These are phyloP conservation scores for Mucor lusitanicus DNA, from an alignment of 371 early-diverging fungal species.

Conservation along the genomic window DNA sequence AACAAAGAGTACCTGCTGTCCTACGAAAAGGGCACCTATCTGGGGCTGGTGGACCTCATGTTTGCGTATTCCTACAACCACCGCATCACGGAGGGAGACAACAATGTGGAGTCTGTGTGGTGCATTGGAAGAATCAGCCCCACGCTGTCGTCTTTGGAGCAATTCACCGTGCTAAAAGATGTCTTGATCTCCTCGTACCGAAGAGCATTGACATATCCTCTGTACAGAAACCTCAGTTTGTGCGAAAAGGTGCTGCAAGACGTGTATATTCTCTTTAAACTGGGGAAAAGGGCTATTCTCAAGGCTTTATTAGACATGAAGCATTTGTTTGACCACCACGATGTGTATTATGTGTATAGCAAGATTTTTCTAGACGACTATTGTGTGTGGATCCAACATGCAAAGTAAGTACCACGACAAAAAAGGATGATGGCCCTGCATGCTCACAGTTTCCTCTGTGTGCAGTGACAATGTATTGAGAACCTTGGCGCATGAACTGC, in stretches of 20 bases:
- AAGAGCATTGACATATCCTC: slow-evolving; percentile 83
- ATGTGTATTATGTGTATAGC: slow-evolving; percentile 83
- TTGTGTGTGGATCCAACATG: slow-evolving; percentile 93
- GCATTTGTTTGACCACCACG: slow-evolving; percentile 81
- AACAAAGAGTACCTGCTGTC: slow-evolving; percentile 74
- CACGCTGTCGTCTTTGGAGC: slow-evolving; percentile 79
- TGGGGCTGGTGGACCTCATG: slow-evolving; percentile 88
- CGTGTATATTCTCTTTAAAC: slow-evolving; percentile 77
- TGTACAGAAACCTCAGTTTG: slow-evolving; percentile 80
- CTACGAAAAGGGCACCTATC: slow-evolving; percentile 69
- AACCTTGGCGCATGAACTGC: slow-evolving; percentile 79
- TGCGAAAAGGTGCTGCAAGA: slow-evolving; percentile 75
- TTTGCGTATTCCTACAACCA: slow-evolving; percentile 90
- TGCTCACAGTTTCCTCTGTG: background rate
- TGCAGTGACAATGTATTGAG: slow-evolving; percentile 67
- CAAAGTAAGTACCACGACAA: slow-evolving; percentile 39
- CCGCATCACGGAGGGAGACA: slow-evolving; percentile 84
- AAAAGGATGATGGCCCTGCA: too few relatives aligned
- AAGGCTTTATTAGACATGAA: slow-evolving; percentile 80
- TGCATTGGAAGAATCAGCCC: slow-evolving; percentile 86
- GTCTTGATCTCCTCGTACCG: slow-evolving; percentile 67
- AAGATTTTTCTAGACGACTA: slow-evolving; percentile 93
- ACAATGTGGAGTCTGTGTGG: slow-evolving; percentile 90
- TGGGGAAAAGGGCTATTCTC: slow-evolving; percentile 82
- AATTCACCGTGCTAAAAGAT: slow-evolving; percentile 69